These are phyloP conservation scores for Leccinum colubrinum DNA, from an alignment of 1,284 basidiomycete genomes.

Conservation along the genomic window DNA sequence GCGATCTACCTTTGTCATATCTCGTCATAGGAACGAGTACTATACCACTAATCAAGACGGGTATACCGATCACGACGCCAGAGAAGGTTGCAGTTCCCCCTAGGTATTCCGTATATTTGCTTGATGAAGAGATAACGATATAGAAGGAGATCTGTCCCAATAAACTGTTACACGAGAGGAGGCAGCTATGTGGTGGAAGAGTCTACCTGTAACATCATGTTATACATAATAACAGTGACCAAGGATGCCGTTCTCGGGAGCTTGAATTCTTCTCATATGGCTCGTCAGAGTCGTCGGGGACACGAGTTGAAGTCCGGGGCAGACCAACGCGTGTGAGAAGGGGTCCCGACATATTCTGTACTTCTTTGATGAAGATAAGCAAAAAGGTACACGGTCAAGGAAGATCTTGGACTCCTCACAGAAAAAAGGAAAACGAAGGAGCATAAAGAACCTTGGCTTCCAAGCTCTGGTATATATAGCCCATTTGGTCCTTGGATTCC, in stretches of 20 bases:
- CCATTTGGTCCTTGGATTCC: too few species aligned
- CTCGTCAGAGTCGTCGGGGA: neutral
- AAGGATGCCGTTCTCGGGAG: slow-evolving; percentile 45
- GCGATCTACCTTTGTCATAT: slow-evolving; percentile 49
- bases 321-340: neutral
- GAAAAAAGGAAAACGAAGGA: neutral
- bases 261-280: slow-evolving; percentile 40
- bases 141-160: slow-evolving; percentile 58
- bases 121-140: slow-evolving; percentile 65
- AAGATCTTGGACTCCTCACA: neutral
- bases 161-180: neutral
- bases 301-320: neutral
- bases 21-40: slow-evolving; percentile 56
- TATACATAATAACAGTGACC: slow-evolving; percentile 39
- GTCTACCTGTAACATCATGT: slow-evolving; percentile 46
- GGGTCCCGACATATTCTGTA: neutral
- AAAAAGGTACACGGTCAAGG: neutral
- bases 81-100: slow-evolving; percentile 67
- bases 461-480: neutral
- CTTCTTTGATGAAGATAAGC: neutral
- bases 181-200: neutral
- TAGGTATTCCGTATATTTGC: slow-evolving; percentile 57
- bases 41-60: slow-evolving; percentile 38
- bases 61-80: slow-evolving; percentile 67
- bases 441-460: neutral